Conservation (phyloP, 23 red algal species). For the Gracilaria vermiculophylla region DNA sequence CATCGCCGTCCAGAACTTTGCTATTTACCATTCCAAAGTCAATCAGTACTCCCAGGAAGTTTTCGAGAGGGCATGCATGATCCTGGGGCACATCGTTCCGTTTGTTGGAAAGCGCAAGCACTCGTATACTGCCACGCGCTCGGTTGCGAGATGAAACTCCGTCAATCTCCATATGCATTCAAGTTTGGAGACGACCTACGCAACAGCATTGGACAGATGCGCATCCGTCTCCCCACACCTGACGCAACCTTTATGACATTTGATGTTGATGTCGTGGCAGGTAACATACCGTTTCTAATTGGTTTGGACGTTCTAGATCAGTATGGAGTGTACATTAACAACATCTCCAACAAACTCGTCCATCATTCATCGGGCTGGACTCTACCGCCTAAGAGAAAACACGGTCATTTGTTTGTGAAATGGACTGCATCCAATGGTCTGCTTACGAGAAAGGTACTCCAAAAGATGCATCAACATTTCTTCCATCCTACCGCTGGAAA, state of each 20-base stretch:
- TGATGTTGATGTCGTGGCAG: neutral
- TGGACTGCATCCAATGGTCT: neutral
- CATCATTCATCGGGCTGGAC: neutral
- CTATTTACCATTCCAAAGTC: neutral
- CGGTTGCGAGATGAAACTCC: neutral
- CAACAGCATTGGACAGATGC: neutral
- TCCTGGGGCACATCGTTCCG: neutral
- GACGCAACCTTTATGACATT: neutral
- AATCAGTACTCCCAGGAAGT: neutral
- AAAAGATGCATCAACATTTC: neutral
- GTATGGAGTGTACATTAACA: neutral
- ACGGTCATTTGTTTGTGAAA: neutral
- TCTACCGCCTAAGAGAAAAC: neutral
- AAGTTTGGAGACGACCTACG: slow-evolving; percentile 9
- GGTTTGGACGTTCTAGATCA: neutral
- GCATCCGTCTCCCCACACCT: slow-evolving; percentile 1
- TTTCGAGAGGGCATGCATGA: slow-evolving; percentile 14
- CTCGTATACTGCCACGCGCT: neutral
- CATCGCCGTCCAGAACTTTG: neutral
- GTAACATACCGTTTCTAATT: neutral
- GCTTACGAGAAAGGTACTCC: neutral
- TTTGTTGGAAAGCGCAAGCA: neutral
- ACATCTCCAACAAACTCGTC: neutral
- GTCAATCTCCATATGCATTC: neutral
- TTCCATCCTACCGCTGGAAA: neutral